Base-by-base conservation (phyloP, 2,329 filamentous ascomycete species). In the Aspergillus fijiensis region DNA sequence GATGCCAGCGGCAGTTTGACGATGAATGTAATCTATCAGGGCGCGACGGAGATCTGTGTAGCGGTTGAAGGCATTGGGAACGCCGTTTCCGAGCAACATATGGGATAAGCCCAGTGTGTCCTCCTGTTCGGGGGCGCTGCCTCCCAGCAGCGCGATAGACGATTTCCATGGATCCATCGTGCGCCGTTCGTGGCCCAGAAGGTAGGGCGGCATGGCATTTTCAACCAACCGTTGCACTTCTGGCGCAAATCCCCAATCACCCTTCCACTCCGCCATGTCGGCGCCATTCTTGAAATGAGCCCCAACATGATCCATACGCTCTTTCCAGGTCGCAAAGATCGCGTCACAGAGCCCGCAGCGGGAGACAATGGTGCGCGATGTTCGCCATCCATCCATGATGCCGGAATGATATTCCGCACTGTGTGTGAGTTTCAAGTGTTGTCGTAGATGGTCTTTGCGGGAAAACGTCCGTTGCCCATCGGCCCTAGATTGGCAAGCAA, bases 381-480 rank as follows among this genome's bases (percentile, higher is more conserved):
- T 79, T 64, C 82, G 84, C 84, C 84, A 86, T 14, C 70, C 69
- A 21, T 85, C 80, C 82, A 85, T 85, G 55, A 73, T 76, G 1
- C 75, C 10, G 10, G 27, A 61, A 0, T 73, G 76, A 70, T 83
- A 78, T 60, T 82, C 81, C 63, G 80, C 82, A 51, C 76, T 75
- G 64, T 86, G 84, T 73, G 84, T 82, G 25, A 85, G 71, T 21
- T 82, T 77, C 23, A 85, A 69, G 67, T 86, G 84, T 64, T 86
- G 84, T 33, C 81, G 76, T 1, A 86, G 74, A 65, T 86, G 84
- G 63, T 86, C 84, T 69, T 85, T 85, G 16, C 84, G 76, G 63
- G 83, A 84, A 68, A 85, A 86, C 0, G 81, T 84, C 16, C 84
- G 78, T 49, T 84, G 80, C 51, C 83, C 81, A 1, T 81, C 56